These are phyloP conservation scores for Moringa oleifera DNA, from an alignment of 345 rosid species.

Conservation along the genomic window DNA sequence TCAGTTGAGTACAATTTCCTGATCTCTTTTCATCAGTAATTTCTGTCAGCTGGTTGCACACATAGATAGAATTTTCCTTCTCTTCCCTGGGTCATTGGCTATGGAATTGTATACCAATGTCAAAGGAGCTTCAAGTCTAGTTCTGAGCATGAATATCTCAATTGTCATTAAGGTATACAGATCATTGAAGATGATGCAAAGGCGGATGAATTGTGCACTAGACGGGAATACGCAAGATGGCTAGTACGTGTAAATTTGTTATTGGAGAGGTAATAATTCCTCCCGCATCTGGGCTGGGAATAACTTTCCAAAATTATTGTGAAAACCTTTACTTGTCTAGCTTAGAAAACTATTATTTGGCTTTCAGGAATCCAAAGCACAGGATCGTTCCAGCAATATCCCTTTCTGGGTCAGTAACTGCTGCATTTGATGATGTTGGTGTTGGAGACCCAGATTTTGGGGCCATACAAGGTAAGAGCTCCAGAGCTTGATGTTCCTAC, in stretches of 20 bases:
- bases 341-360: conserved; percentile 9
- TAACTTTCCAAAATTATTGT: neutral
- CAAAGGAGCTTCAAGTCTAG: conserved; percentile 25
- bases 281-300: neutral
- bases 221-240: conserved; percentile 89
- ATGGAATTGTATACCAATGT: neutral
- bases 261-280: conserved; percentile 58
- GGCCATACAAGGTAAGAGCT: conserved; percentile 54
- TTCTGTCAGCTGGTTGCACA: neutral
- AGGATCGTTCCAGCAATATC: conserved; percentile 57
- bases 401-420: conserved; percentile 47
- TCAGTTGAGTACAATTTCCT: no score
- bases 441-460: conserved; percentile 55
- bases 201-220: conserved; percentile 72
- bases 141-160: conserved; percentile 39
- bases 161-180: conserved; percentile 49
- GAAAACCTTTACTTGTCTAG: neutral
- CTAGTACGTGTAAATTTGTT: conserved; percentile 49
- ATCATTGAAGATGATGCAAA: conserved; percentile 55
- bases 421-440: conserved; percentile 75
- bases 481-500: conserved; percentile 1
- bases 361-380: conserved; percentile 58
- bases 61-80: no score
- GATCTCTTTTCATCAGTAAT: no score
- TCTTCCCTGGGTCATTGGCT: no score